A percentile compares a stretch with the other conserved stretches of the same genome.
Evolutionary conservation across 306 rosid species (phyloP).

Genomic region (Fagus sylvatica): DNA sequence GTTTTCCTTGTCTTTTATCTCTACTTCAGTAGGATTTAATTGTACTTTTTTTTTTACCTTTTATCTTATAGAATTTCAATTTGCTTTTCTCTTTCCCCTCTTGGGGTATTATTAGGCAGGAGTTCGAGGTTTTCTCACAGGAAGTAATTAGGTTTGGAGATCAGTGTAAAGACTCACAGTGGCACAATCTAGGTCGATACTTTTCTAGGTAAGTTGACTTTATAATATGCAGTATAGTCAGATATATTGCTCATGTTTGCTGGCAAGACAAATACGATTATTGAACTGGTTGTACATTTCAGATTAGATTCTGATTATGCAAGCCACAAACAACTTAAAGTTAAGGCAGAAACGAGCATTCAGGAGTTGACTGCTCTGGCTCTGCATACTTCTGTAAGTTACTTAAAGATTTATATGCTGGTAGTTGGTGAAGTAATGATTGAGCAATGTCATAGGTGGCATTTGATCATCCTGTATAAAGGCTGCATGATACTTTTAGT

Average conservation of each 20-base stretch:
- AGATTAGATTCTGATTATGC: conserved; percentile 63
- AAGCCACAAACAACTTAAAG: conserved; percentile 39
- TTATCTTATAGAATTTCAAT: neutral
- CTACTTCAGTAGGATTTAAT: neutral
- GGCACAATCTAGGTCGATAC: conserved; percentile 79
- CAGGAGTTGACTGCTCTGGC: conserved; percentile 66
- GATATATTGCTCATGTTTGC: neutral
- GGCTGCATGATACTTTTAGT: conserved; percentile 20
- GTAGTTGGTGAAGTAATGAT: conserved; percentile 19
- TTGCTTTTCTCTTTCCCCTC: conserved; percentile 15
- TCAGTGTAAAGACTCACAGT: conserved; percentile 84
- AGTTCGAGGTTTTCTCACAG: conserved; percentile 56
- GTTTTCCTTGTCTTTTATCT: conserved; percentile 11
- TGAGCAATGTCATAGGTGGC: conserved; percentile 21
- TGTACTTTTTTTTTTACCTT: neutral
- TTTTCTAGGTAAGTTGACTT: conserved; percentile 57
- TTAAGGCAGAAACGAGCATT: conserved; percentile 65
- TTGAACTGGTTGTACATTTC: conserved; percentile 39
- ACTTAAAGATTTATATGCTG: conserved; percentile 9
- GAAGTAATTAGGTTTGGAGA: conserved; percentile 92
- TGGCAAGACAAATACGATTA: conserved; percentile 23
- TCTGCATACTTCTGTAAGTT: conserved; percentile 79
- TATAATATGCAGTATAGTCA: conserved; percentile 11
- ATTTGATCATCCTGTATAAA: conserved; percentile 22
- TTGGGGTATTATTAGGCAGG: conserved; percentile 59